Evolutionary conservation across 1,139 yeast species (phyloP).

Genomic region (Geotrichum reessii): DNA sequence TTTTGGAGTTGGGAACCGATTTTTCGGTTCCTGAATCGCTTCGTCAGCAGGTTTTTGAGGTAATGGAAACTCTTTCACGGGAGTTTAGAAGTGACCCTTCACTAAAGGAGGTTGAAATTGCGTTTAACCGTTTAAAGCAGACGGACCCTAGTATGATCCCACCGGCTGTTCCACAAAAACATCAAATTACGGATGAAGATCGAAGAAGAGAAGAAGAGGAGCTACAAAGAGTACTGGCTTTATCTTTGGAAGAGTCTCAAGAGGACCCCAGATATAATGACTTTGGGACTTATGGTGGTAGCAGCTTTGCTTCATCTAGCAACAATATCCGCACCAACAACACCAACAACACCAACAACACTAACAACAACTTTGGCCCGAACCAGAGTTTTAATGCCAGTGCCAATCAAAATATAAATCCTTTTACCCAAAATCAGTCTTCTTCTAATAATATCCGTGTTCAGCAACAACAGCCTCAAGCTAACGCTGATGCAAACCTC

Average conservation of each 20-base stretch:
- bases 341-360: slow-evolving; percentile 21
- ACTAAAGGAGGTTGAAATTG: slow-evolving; percentile 59
- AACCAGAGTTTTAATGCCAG: slow-evolving; percentile 8
- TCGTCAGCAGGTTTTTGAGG: slow-evolving; percentile 59
- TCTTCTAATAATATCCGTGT: neutral
- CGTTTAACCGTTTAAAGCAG: slow-evolving; percentile 38
- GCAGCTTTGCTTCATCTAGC: slow-evolving; percentile 7
- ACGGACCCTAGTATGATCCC: slow-evolving; percentile 35
- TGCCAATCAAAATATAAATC: neutral
- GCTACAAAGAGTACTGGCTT: slow-evolving; percentile 65
- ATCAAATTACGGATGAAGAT: slow-evolving; percentile 45
- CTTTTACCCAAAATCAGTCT: slow-evolving; percentile 11
- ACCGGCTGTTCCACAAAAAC: slow-evolving; percentile 61
- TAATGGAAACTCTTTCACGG: slow-evolving; percentile 56
- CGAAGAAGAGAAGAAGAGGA: slow-evolving; percentile 70
- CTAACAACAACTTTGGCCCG: slow-evolving; percentile 19
- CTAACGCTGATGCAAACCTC: neutral
- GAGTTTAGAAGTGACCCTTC: slow-evolving; percentile 67
- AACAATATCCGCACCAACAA: slow-evolving; percentile 11
- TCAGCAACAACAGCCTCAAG: slow-evolving; percentile 10
- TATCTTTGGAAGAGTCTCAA: slow-evolving; percentile 59
- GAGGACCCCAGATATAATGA: slow-evolving; percentile 7
- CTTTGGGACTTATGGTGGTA: slow-evolving; percentile 1
- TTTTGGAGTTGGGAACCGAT: slow-evolving; percentile 54
- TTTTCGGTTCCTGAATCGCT: slow-evolving; percentile 59